phyloP scores from a whole-genome alignment of 768 basidiomycete species.

The Boletus subcaerulescens region DNA sequence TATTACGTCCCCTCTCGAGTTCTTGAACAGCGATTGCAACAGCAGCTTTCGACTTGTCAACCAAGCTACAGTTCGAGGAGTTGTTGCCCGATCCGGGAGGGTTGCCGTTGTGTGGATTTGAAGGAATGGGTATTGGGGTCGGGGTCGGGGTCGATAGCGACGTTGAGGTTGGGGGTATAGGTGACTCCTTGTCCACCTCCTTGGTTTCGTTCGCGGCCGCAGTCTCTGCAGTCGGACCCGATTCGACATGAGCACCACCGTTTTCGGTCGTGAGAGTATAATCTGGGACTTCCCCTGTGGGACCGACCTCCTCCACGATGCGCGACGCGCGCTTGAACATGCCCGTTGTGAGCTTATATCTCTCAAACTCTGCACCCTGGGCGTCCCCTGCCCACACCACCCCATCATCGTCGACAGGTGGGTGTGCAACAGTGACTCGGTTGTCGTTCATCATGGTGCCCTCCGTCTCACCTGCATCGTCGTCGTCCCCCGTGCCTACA shows the following conservation, averaged over 20 bases:
- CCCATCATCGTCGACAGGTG: constrained; percentile 31
- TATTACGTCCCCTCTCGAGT: constrained; percentile 49
- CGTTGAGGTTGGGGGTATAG: constrained; percentile 5
- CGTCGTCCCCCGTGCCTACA: constrained; percentile 29
- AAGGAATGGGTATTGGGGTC: constrained; percentile 9
- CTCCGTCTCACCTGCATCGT: constrained; percentile 16
- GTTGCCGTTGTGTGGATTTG: neutral
- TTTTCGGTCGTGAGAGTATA: constrained; percentile 17
- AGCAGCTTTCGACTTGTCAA: constrained; percentile 32
- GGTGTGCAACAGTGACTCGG: neutral
- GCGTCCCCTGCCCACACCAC: constrained; percentile 55
- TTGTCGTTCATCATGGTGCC: constrained; percentile 3
- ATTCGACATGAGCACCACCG: neutral
- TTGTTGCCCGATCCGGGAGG: constrained; percentile 40
- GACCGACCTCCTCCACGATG: constrained; percentile 39
- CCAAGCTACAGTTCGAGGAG: constrained; percentile 49
- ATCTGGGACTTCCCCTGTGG: constrained; percentile 40
- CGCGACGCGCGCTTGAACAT: constrained; percentile 22
- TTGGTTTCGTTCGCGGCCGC: neutral
- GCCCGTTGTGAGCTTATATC: constrained; percentile 16
- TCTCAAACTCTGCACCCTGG: constrained; percentile 33
- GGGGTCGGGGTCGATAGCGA: constrained; percentile 4
- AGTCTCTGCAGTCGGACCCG: neutral
- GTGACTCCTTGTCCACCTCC: constrained; percentile 5
- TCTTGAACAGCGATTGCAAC: constrained; percentile 35